Evolutionary conservation across 305 asterid species (phyloP), one percentile per base, ranked within the genome.

Genomic region (Solanum hybrid): DNA sequence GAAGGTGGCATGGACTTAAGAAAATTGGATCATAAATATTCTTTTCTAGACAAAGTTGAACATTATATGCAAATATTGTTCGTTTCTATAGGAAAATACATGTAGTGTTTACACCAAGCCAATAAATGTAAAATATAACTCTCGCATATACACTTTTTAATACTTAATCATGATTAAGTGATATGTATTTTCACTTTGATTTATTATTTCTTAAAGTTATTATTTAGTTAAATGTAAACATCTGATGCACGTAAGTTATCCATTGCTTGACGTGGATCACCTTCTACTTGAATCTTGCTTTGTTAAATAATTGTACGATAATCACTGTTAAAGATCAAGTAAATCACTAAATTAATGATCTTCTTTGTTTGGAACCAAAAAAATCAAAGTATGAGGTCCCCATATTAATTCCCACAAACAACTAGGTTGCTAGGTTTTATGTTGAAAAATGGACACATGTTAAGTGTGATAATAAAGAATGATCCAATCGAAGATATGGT

Each of bases 371-470:
- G 90, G 89, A 73, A 33, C 86, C 87, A 26, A 34, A 79, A 80
- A 81, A 37, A 37, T 33, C 70, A 88, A 87, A 91, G 85, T 89
- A 65, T 86, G 91, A 88, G 93, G 94, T 90, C 93, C 93, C 92
- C 91, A 10, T 92, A 89, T 14, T 31, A 15, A 31, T 91, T 88
- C 89, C 72, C 83, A 89, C 89, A 51, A 65, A 89, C 51, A 77
- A 89, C 88, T 89, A 87, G 86, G 87, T 0, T 45, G 9, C 38
- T 83, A 83, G 88, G 65, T 36, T 36, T 38, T 78, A 7, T 61
- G 78, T 88, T 86, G 87, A 86, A 61, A 22, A 85, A 84, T 82
- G 38, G 72, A 85, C 89, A 87, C 90, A 88, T 72, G 88, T 38
- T 75, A 80, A 33, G 73, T 76, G 37, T 76, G 88, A 83, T 90